phyloP scores from a whole-genome alignment of 2,329 filamentous ascomycete genomes.

The Ceratocystis cubensis region DNA sequence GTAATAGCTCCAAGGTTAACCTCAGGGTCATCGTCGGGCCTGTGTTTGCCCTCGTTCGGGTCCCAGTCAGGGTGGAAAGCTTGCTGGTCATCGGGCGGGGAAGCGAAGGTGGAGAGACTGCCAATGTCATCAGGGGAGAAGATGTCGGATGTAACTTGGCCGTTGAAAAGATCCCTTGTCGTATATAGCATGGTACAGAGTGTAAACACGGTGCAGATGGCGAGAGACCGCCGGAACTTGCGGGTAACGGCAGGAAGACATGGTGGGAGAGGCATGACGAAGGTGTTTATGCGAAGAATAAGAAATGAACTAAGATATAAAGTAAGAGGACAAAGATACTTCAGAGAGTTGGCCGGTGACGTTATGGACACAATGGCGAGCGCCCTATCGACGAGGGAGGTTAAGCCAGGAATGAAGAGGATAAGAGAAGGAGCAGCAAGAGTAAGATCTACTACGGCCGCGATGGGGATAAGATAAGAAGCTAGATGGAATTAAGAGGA shows the following conservation, averaged over 20 bases:
- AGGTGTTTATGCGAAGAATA: background rate
- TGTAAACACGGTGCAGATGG: constrained; percentile 15
- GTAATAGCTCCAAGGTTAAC: constrained; percentile 11
- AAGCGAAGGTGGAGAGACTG: background rate
- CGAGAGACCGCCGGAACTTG: constrained; percentile 17
- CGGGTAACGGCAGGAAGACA: constrained; percentile 16
- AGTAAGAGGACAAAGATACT: background rate
- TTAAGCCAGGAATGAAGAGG: background rate
- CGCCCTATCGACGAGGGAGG: background rate
- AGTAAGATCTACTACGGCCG: background rate
- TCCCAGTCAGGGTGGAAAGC: background rate
- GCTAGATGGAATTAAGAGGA: background rate
- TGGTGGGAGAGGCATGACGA: constrained; percentile 12
- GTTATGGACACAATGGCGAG: background rate
- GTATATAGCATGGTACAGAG: constrained; percentile 20
- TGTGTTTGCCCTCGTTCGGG: constrained; percentile 3
- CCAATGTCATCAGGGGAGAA: constrained; percentile 2
- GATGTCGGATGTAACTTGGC: constrained; percentile 11
- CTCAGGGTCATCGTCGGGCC: constrained; percentile 14
- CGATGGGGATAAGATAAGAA: background rate
- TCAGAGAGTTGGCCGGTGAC: background rate
- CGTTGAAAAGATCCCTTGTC: constrained; percentile 19
- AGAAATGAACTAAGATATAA: background rate
- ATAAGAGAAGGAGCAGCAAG: background rate
- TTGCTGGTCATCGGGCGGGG: background rate